These are phyloP conservation scores for Cenococcum geophilum DNA, from an alignment of 495 filamentous ascomycete species.

Conservation along the genomic window DNA sequence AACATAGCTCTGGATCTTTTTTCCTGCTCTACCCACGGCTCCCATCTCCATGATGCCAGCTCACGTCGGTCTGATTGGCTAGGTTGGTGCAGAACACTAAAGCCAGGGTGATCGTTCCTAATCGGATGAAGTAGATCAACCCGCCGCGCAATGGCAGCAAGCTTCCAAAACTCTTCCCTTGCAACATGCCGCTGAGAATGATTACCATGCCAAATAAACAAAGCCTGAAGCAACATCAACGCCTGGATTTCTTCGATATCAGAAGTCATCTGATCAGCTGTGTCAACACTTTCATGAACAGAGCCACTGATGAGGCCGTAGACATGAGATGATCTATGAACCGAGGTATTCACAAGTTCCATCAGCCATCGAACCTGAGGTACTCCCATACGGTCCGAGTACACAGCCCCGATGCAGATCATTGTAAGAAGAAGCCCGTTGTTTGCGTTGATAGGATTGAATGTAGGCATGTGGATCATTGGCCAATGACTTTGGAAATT, in stretches of 20 bases:
- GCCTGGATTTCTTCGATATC: slow-evolving; percentile 58
- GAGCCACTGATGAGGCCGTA: slow-evolving; percentile 39
- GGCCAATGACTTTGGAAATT: slow-evolving; percentile 63
- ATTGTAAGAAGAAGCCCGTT: slow-evolving; percentile 56
- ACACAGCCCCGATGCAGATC: slow-evolving; percentile 62
- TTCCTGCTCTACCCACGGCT: slow-evolving; percentile 61
- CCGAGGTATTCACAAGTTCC: slow-evolving; percentile 46
- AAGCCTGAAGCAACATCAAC: slow-evolving; percentile 48
- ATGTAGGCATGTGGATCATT: slow-evolving; percentile 63
- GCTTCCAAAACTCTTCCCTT: slow-evolving; percentile 46
- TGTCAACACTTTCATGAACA: slow-evolving; percentile 32
- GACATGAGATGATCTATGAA: slow-evolving; percentile 47
- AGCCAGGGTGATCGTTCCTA: slow-evolving; percentile 31
- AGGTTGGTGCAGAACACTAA: slow-evolving; percentile 40
- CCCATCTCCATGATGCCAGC: slow-evolving; percentile 48
- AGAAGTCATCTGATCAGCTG: slow-evolving; percentile 28
- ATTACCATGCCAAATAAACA: slow-evolving; percentile 60
- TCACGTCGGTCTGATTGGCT: slow-evolving; percentile 13
- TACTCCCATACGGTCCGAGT: slow-evolving; percentile 50
- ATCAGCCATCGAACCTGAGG: slow-evolving; percentile 54
- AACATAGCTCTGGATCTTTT: slow-evolving; percentile 57
- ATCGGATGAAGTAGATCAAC: slow-evolving; percentile 47
- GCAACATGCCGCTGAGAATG: slow-evolving; percentile 51
- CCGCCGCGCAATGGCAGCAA: slow-evolving; percentile 48
- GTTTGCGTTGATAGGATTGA: slow-evolving; percentile 53